Conservation (phyloP, 345 rosid genomes). For the Trapa bicornis region DNA sequence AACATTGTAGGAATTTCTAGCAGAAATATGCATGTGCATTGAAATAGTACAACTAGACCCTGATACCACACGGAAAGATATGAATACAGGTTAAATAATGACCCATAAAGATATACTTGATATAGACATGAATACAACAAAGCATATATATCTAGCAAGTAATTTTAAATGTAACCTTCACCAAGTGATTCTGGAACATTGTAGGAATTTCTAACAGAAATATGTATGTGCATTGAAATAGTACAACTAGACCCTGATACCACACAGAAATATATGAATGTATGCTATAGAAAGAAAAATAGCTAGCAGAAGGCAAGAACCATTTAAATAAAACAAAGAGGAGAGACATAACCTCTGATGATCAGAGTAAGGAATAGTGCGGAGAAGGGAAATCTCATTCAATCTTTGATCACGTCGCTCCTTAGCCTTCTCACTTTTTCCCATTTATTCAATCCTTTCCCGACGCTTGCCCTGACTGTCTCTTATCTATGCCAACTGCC, state of each 20-base stretch:
- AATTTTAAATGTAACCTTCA: too few relatives aligned
- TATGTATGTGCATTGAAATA: background rate
- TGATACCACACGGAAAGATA: background rate
- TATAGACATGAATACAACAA: background rate
- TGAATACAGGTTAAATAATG: background rate
- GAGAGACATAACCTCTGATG: slow-evolving; percentile 53
- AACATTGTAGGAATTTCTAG: background rate
- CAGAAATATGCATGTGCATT: background rate
- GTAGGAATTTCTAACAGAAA: background rate
- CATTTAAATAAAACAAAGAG: background rate
- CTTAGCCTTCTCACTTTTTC: slow-evolving; percentile 44
- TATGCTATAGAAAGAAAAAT: background rate
- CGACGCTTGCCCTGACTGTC: background rate
- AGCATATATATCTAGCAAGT: background rate
- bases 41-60: background rate
- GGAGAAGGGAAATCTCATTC: slow-evolving; percentile 72
- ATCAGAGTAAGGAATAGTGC: slow-evolving; percentile 87
- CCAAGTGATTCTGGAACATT: background rate
- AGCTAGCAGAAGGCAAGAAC: too few relatives aligned
- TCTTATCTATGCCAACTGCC: background rate
- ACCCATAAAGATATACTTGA: background rate
- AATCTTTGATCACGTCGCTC: slow-evolving; percentile 72
- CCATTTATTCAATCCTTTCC: slow-evolving; percentile 6
- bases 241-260: background rate
- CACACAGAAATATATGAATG: background rate